Percentiles rank a stretch among this genome's conserved stretches.
Conservation (phyloP, 768 basidiomycete genomes). For the Gelatoporia subvermispora region DNA sequence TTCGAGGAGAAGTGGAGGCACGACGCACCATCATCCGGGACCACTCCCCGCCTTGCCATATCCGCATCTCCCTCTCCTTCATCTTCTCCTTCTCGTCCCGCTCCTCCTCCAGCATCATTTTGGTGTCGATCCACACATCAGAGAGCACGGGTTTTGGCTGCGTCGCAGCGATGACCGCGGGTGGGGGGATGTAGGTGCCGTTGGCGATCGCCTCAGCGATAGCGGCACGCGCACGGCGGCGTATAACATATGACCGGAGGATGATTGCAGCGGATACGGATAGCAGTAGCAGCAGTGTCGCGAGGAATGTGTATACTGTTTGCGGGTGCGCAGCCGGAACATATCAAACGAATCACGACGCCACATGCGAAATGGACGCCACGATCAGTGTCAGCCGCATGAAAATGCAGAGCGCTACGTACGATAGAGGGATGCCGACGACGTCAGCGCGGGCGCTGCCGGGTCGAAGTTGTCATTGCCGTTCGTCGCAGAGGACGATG, state of each 20-base stretch:
- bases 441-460: conserved; percentile 3
- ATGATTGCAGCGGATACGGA: conserved; percentile 66
- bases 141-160: conserved; percentile 41
- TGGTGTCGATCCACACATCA: conserved; percentile 32
- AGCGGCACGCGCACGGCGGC: conserved; percentile 52
- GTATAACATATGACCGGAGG: conserved; percentile 57
- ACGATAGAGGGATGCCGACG: conserved; percentile 17
- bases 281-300: conserved; percentile 64
- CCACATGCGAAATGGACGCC: no score
- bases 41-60: conserved; percentile 8
- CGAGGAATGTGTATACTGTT: conserved; percentile 27
- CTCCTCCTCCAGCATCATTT: conserved; percentile 1
- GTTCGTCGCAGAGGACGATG: no score
- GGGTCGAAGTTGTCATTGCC: no score
- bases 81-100: conserved; percentile 2
- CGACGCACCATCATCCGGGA: conserved; percentile 13
- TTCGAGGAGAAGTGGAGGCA: no score
- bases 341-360: conserved; percentile 5
- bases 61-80: conserved; percentile 7
- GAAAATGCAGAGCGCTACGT: conserved; percentile 1
- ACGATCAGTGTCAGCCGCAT: conserved; percentile 3
- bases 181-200: conserved; percentile 49
- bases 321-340: no score
- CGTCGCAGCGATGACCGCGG: conserved; percentile 2
- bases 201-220: conserved; percentile 62